These are phyloP conservation scores for Tetratostichococcus sp. DNA, from an alignment of 139 green algal genomes.

Conservation along the genomic window DNA sequence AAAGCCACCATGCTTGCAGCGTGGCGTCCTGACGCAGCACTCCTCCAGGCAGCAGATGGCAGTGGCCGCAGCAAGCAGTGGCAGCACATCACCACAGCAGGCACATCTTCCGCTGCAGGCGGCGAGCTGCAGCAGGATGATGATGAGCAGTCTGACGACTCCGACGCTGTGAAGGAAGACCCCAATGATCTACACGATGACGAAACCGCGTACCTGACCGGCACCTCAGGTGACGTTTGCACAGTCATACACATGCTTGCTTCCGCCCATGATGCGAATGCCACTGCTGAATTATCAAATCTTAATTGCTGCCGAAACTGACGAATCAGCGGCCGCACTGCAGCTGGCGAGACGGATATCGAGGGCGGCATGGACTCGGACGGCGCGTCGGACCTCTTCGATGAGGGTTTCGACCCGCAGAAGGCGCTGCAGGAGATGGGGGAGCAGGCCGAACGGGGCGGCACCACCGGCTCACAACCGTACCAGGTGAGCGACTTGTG, in stretches of 20 bases:
- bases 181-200: not conserved
- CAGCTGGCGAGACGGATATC: not conserved
- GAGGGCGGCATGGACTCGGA: constrained; percentile 20
- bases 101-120: too few species aligned
- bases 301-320: not conserved
- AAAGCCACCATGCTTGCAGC: too few species aligned
- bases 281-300: too few species aligned
- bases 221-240: not conserved
- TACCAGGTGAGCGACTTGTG: constrained; percentile 28
- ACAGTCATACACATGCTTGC: too few species aligned
- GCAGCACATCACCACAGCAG: too few species aligned
- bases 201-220: not conserved
- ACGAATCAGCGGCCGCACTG: too few species aligned
- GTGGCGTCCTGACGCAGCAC: too few species aligned
- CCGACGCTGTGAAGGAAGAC: too few species aligned
- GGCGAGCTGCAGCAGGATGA: not conserved
- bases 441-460: constrained; percentile 6
- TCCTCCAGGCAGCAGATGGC: too few species aligned
- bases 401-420: constrained; percentile 35
- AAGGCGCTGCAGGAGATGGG: constrained; percentile 42
- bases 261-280: too few species aligned
- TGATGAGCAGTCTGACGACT: not conserved
- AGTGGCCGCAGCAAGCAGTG: too few species aligned
- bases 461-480: constrained; percentile 7
- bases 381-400: constrained; percentile 29